A percentile compares a stretch with the other conserved stretches of the same genome.
phyloP scores from a whole-genome alignment of 2,329 filamentous ascomycete genomes.

The Scortechinia acanthostroma region DNA sequence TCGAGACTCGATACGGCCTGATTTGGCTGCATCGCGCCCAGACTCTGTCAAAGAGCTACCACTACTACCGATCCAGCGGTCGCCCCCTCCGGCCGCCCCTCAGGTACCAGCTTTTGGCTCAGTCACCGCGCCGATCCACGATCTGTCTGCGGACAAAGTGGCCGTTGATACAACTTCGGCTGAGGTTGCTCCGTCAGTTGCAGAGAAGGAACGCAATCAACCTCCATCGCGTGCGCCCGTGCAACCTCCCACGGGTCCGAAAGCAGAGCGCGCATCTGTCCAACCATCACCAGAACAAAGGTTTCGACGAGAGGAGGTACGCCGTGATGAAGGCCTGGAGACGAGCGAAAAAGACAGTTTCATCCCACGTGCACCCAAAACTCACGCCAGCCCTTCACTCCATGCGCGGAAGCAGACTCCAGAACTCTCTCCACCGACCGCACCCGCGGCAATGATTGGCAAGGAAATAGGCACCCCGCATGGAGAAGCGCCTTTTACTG shows the following conservation, averaged over 20 bases:
- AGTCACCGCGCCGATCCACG: conserved; percentile 7
- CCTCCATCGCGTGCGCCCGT: conserved; percentile 11
- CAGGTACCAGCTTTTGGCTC: conserved; percentile 31
- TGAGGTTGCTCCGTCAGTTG: conserved; percentile 3
- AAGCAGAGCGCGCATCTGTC: conserved; percentile 21
- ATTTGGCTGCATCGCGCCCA: conserved; percentile 12
- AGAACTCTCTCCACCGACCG: conserved; percentile 22
- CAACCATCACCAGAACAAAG: background rate
- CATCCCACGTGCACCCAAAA: background rate
- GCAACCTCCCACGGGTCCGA: conserved; percentile 31
- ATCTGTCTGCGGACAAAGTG: background rate
- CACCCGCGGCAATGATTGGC: conserved; percentile 23
- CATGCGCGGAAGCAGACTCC: conserved; percentile 10
- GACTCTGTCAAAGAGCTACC: conserved; percentile 16
- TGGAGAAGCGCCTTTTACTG: too few relatives aligned
- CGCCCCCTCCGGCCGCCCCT: conserved; percentile 25
- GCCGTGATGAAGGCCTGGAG: background rate
- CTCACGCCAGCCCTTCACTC: background rate
- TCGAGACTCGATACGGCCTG: conserved; percentile 19
- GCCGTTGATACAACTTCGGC: conserved; percentile 3
- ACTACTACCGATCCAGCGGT: conserved; percentile 13
- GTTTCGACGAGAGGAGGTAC: too few relatives aligned
- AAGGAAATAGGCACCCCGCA: too few relatives aligned
- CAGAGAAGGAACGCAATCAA: conserved; percentile 15
- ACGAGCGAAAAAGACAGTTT: background rate